These are phyloP conservation scores for Trichosporon asahii DNA, from an alignment of 1,284 basidiomycete genomes.

Conservation along the genomic window DNA sequence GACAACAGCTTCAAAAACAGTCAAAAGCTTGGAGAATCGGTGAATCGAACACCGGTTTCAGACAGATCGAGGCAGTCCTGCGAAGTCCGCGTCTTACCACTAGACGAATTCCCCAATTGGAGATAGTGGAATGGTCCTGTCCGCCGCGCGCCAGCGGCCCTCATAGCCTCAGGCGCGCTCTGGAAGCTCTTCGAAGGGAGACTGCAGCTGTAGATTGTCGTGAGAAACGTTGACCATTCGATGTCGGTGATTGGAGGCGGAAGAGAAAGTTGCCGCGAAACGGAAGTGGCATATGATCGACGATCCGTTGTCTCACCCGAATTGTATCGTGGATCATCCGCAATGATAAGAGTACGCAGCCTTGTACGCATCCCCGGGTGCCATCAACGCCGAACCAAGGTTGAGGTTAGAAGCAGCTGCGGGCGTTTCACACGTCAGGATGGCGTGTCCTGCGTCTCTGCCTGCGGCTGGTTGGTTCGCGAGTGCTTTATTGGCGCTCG, in stretches of 20 bases:
- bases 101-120: constrained; percentile 6
- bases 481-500: not conserved
- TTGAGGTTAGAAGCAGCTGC: not conserved
- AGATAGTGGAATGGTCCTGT: not conserved
- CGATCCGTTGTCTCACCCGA: not conserved
- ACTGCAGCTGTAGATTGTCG: too few relatives aligned
- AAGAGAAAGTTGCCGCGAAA: not conserved
- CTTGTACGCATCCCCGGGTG: not conserved
- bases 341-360: not conserved
- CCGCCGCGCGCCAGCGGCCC: too few relatives aligned
- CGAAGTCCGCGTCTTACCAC: constrained; percentile 8
- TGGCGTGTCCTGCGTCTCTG: too few relatives aligned
- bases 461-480: too few relatives aligned
- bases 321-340: not conserved
- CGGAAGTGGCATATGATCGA: not conserved
- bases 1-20: not conserved
- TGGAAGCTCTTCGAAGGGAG: too few relatives aligned
- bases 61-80: not conserved
- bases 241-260: too few relatives aligned
- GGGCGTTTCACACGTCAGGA: not conserved
- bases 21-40: constrained; percentile 1
- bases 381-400: not conserved
- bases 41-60: constrained; percentile 5
- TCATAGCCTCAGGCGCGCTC: not conserved
- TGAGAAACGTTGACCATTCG: too few relatives aligned